These are phyloP conservation scores for Penicillium egyptiacum DNA, from an alignment of 495 filamentous ascomycete genomes.

Conservation along the genomic window DNA sequence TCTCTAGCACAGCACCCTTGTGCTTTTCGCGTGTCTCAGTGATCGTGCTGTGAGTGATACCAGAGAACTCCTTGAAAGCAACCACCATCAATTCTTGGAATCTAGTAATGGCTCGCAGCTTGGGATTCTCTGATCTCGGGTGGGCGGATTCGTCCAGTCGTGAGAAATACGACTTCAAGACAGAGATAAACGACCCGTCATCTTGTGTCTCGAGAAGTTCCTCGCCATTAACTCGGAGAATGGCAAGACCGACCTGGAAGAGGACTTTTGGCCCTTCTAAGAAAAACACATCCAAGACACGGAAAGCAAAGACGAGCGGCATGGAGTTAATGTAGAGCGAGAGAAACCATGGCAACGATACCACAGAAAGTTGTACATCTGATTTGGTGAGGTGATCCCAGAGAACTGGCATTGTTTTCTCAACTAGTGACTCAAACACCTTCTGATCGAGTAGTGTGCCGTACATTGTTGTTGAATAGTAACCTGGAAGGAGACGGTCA, in stretches of 20 bases:
- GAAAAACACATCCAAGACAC: constrained; percentile 96
- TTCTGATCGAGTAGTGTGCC: constrained; percentile 94
- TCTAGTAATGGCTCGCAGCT: constrained; percentile 84
- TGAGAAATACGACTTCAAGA: constrained; percentile 92
- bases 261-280: constrained; percentile 95
- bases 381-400: constrained; percentile 96
- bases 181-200: constrained; percentile 94
- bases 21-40: constrained; percentile 85
- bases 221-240: constrained; percentile 95
- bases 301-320: constrained; percentile 95
- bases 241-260: constrained; percentile 94
- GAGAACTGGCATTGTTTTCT: constrained; percentile 97
- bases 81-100: constrained; percentile 99
- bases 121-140: constrained; percentile 89
- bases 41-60: constrained; percentile 89
- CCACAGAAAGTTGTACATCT: constrained; percentile 97
- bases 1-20: constrained; percentile 87
- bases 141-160: constrained; percentile 93
- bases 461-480: constrained; percentile 99
- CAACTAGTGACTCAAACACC: constrained; percentile 94
- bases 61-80: constrained; percentile 95
- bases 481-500: constrained; percentile 89
- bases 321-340: constrained; percentile 99
- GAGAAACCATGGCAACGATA: constrained; percentile 96
- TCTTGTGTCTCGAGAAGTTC: constrained; percentile 94